Conservation (phyloP, 192 early-diverging fungal genomes). For the Oehlia diaphana region DNA sequence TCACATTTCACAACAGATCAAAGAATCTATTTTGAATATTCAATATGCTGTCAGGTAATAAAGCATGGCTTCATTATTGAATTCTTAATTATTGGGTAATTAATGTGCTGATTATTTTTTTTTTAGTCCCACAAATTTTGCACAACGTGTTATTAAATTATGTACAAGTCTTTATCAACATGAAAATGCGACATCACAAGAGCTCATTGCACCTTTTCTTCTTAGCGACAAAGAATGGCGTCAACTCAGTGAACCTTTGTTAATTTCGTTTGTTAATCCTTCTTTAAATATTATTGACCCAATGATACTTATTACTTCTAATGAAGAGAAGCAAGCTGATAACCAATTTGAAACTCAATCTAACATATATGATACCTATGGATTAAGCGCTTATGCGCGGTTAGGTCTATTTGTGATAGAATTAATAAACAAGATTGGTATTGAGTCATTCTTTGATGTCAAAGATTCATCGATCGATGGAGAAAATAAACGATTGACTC, state of each 20-base stretch:
- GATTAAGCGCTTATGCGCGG: conserved; percentile 48
- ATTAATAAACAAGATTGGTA: conserved; percentile 38
- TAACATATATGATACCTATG: conserved; percentile 49
- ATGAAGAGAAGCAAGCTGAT: not conserved
- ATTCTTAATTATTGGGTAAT: not conserved
- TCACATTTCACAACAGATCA: not conserved
- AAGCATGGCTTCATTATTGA: not conserved
- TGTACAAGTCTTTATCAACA: conserved; percentile 16
- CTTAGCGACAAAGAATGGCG: conserved; percentile 45
- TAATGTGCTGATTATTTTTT: not conserved
- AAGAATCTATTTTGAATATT: conserved; percentile 19
- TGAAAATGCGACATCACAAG: not conserved
- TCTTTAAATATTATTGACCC: conserved; percentile 26
- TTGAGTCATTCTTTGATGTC: conserved; percentile 31
- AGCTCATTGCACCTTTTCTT: conserved; percentile 29
- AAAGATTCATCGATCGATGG: conserved; percentile 31
- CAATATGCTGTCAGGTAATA: conserved; percentile 22
- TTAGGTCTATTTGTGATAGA: conserved; percentile 45
- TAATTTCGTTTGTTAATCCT: conserved; percentile 23
- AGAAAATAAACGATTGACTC: not conserved
- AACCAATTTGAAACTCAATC: not conserved
- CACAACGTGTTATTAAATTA: conserved; percentile 38
- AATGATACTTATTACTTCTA: conserved; percentile 6
- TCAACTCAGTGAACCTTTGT: conserved; percentile 34
- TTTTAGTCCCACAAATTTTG: conserved; percentile 50